These are phyloP conservation scores for Prosopis cineraria DNA, from an alignment of 306 rosid species.

Conservation along the genomic window DNA sequence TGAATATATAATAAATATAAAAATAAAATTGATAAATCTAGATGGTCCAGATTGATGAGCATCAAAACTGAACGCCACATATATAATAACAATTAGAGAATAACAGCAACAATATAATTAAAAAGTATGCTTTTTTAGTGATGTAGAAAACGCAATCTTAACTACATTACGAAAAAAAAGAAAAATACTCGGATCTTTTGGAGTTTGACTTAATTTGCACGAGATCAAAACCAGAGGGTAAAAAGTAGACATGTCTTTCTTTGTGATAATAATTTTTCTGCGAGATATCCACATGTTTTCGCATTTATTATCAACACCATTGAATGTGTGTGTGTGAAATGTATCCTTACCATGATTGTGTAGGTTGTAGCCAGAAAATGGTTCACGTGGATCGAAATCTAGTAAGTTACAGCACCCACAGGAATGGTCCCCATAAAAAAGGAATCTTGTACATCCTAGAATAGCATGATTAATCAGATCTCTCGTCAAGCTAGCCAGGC, in stretches of 20 bases:
- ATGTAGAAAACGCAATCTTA: neutral
- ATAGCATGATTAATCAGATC: constrained; percentile 47
- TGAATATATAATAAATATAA: too few relatives aligned
- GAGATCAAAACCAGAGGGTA: neutral
- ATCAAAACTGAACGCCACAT: too few relatives aligned
- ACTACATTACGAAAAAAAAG: neutral
- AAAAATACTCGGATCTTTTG: neutral
- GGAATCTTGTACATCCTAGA: constrained; percentile 41
- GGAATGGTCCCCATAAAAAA: constrained; percentile 55
- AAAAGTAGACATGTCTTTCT: neutral
- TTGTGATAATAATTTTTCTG: neutral
- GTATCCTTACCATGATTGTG: constrained; percentile 18
- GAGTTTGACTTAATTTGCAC: neutral
- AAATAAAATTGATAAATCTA: too few relatives aligned
- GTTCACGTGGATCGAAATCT: constrained; percentile 43
- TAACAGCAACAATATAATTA: neutral
- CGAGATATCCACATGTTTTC: neutral
- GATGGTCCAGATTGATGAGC: too few relatives aligned
- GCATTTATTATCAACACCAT: constrained; percentile 6
- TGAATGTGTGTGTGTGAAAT: constrained; percentile 8
- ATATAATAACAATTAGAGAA: neutral
- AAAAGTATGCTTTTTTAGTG: neutral
- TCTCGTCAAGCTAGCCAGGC: constrained; percentile 17
- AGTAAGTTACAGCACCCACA: constrained; percentile 34
- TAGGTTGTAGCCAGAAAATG: constrained; percentile 41